Evolutionary conservation across 768 basidiomycete genomes (phyloP), one percentile per base, ranked within the genome.

Genomic region (Xanthoconium purpureum): DNA sequence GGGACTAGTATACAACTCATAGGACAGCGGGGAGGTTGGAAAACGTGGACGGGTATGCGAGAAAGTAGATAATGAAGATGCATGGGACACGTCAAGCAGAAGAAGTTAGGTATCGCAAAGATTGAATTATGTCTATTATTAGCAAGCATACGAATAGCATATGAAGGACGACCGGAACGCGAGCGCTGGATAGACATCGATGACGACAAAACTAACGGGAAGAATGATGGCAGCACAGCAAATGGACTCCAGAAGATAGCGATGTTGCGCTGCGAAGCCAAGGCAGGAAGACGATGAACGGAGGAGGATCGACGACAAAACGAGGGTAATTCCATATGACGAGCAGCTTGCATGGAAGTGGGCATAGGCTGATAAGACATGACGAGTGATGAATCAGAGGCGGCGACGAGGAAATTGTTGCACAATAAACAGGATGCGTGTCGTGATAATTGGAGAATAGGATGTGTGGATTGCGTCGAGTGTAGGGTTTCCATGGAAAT

Each of bases 401-500:
- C 57, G 50, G 52, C 20, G 65, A 66, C 60, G 60, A 62, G 67
- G 60, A 50, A 56, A 45, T 47, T 56, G 59, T 68, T 69, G 67
- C 60, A 63, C 38, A 66, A 69, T 68, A 68, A 69, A 68, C 36
- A 68, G 46, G 53, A 62, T 35, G 60, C 68, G 65, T 47, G 57
- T 61, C 50, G 35, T 66, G 54, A 62, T 67, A 44, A 50, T 59
- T 24, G 50, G 52, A 49, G 63, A 43, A 54, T 66, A 59, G 67
- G 50, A 59, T 68, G 65, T 56, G 55, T 50, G 52, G 52, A 50
- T 63, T 24, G 58, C 28, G 39, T 61, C n/a, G 50, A 56, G 40
- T 63, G 56, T 69, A 57, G 64, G 59, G 60, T 69, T 60, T 69
- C 67, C 66, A 24, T 59, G 62, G 55, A 60, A 56, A 66, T 69